Evolutionary conservation across 345 rosid genomes (phyloP), one percentile per base, ranked within the genome.

Genomic region (Rubroshorea leprosula): DNA sequence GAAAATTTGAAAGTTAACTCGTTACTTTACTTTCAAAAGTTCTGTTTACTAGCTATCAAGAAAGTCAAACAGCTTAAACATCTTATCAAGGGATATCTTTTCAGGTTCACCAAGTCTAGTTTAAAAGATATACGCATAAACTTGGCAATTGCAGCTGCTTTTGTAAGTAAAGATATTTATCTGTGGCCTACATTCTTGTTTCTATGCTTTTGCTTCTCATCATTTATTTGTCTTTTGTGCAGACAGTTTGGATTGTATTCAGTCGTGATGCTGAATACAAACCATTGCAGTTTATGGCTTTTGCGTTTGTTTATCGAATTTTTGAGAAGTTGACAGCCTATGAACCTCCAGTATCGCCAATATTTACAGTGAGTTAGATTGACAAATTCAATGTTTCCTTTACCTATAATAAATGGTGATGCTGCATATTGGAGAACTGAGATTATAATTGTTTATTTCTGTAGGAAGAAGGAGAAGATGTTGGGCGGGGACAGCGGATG

Each of bases 401-500:
- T 54, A 54, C 43, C 27, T 25, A 21, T 47, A 8, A 46, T 20
- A 39, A 51, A 0, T 21, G 17, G 16, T 25, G 49, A 44, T 29
- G 23, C 61, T 17, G 13, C 24, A 11, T 49, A 43, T 24, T n/a
- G 18, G 6, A 5, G 41, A 48, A 17, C 13, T 23, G 38, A 54
- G 46, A 38, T 48, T 71, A 58, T 20, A 49, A 45, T 55, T 79
- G 58, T 62, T 64, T 57, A 65, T 74, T 66, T 20, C 62, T 81
- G 74, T 84, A 94, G 99, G 97, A 82, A 80, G 96, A 85, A 24
- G 96, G 96, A 38, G 90, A 79, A 78, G 99, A 93, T 53, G 77
- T 70, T 25, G 92, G 90, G 19, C 75, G 86, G 51, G 84, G 80
- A 31, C 23, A 89, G 61, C 75, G 79, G 57, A 82, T 87, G 87